These are phyloP conservation scores for Leptographium radiaticola DNA, from an alignment of 2,329 filamentous ascomycete genomes.

Conservation along the genomic window DNA sequence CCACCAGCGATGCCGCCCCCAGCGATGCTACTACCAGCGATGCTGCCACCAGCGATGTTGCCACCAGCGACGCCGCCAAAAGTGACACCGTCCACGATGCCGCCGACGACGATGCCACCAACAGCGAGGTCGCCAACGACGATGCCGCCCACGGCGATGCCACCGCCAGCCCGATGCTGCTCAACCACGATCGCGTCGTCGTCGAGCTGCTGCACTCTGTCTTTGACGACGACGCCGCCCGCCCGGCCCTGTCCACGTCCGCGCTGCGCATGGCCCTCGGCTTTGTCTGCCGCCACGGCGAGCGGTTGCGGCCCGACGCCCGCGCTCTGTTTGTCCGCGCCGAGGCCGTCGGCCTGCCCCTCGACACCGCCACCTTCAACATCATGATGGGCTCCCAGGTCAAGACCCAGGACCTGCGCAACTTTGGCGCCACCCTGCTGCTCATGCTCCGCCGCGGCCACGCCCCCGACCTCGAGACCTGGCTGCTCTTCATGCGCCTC, in stretches of 20 bases:
- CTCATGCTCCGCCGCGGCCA: slow-evolving; percentile 27
- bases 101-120: not conserved
- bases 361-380: slow-evolving; percentile 35
- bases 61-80: not conserved
- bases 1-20: too few relatives aligned
- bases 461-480: slow-evolving; percentile 30
- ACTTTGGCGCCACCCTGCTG: slow-evolving; percentile 26
- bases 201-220: slow-evolving; percentile 24
- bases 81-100: too few relatives aligned
- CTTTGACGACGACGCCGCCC: slow-evolving; percentile 23
- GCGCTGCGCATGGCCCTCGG: slow-evolving; percentile 31
- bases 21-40: not conserved
- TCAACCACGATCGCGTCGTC: slow-evolving; percentile 23
- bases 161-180: slow-evolving; percentile 9
- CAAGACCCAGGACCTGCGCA: slow-evolving; percentile 25
- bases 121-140: not conserved
- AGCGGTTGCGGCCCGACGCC: slow-evolving; percentile 14
- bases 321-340: slow-evolving; percentile 24
- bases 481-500: slow-evolving; percentile 34
- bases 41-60: not conserved
- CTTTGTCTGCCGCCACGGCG: slow-evolving; percentile 22
- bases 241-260: slow-evolving; percentile 22
- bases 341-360: slow-evolving; percentile 22
- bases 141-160: not conserved
- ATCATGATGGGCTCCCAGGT: slow-evolving; percentile 29